A percentile compares a stretch with the other conserved stretches of the same genome.
Evolutionary conservation across 2,329 filamentous ascomycete species (phyloP).

Genomic region (Xylaria sp.): DNA sequence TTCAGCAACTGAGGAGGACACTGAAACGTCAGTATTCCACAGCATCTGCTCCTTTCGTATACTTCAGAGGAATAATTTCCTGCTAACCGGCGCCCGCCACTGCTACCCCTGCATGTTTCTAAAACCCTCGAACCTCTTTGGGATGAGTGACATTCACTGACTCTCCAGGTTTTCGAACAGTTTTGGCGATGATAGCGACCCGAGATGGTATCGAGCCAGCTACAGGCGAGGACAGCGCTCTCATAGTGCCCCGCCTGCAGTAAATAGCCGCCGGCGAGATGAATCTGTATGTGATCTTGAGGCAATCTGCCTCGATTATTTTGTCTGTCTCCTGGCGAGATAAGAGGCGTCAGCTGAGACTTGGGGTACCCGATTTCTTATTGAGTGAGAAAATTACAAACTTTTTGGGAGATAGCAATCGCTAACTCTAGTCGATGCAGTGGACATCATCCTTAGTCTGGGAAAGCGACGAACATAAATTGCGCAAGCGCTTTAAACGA

Average conservation of each 20-base stretch:
- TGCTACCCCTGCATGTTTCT: neutral
- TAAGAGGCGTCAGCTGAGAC: too few species aligned
- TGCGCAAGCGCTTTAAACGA: neutral
- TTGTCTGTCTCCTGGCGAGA: neutral
- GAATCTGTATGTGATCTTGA: neutral
- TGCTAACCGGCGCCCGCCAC: neutral
- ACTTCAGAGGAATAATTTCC: neutral
- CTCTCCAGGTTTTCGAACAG: neutral
- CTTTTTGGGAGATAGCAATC: neutral
- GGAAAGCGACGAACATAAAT: neutral
- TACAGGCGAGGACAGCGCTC: neutral
- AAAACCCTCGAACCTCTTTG: neutral
- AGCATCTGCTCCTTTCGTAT: neutral
- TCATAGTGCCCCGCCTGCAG: neutral
- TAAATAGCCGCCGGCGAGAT: neutral
- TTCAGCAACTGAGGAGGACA: too few species aligned
- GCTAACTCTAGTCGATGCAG: neutral
- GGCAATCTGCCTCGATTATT: neutral
- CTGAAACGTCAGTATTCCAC: neutral
- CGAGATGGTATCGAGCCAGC: neutral
- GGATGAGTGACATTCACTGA: neutral
- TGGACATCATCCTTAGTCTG: neutral
- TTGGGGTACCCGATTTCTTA: neutral
- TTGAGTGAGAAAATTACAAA: neutral
- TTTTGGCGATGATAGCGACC: neutral